Percentiles rank a stretch among this genome's conserved stretches.
These are phyloP conservation scores for Colletotrichum cuscutae DNA, from an alignment of 2,329 filamentous ascomycete species.

Conservation along the genomic window DNA sequence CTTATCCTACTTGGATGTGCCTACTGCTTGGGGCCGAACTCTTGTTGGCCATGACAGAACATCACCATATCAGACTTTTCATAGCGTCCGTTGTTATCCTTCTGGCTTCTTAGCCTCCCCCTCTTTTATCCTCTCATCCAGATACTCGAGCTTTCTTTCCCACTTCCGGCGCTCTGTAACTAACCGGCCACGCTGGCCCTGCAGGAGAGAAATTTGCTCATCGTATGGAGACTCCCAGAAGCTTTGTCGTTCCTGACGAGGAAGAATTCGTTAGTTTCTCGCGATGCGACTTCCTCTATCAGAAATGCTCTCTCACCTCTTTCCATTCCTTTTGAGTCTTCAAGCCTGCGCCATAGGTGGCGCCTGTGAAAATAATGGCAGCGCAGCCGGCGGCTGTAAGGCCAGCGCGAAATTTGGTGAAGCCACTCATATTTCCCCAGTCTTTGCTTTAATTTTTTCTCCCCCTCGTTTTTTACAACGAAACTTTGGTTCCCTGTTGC, in stretches of 20 bases:
- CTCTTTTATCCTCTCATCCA: conserved; percentile 52
- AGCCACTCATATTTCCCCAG: conserved; percentile 20
- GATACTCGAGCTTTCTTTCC: conserved; percentile 53
- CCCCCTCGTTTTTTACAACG: conserved; percentile 31
- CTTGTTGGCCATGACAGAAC: background rate
- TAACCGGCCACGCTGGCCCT: conserved; percentile 53
- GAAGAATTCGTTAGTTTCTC: background rate
- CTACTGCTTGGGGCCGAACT: background rate
- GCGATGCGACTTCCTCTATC: background rate
- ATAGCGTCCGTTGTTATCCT: background rate
- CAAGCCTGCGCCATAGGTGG: conserved; percentile 60
- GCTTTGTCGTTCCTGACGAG: conserved; percentile 43
- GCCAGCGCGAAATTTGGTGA: conserved; percentile 38
- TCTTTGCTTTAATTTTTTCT: conserved; percentile 15
- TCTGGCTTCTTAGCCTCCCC: conserved; percentile 41
- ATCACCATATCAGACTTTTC: background rate
- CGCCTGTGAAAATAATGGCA: conserved; percentile 57
- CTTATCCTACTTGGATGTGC: background rate
- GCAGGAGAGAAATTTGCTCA: conserved; percentile 57
- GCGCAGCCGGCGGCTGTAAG: conserved; percentile 55
- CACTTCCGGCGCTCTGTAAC: conserved; percentile 50
- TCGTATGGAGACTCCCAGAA: conserved; percentile 52
- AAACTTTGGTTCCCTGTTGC: background rate
- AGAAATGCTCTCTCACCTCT: conserved; percentile 45
- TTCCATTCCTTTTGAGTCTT: conserved; percentile 60